These are phyloP conservation scores for Corynespora cassiicola DNA, from an alignment of 2,329 filamentous ascomycete species.

Conservation along the genomic window DNA sequence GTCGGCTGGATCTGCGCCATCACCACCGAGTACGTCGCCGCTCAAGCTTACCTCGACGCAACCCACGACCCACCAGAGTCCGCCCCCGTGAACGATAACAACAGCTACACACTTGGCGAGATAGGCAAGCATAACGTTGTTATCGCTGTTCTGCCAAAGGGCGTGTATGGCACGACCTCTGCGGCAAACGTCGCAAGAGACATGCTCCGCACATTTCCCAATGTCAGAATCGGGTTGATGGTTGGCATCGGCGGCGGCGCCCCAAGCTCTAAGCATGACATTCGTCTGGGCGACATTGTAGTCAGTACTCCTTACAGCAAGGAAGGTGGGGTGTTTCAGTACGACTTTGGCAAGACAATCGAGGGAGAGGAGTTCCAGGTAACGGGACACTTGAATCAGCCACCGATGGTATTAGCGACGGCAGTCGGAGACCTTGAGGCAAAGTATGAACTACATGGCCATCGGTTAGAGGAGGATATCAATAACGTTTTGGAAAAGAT, in stretches of 20 bases:
- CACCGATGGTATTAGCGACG: too few relatives aligned
- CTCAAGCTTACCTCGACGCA: conserved; percentile 3
- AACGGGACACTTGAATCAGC: too few relatives aligned
- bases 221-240: too few relatives aligned
- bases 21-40: conserved; percentile 5
- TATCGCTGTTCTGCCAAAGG: conserved; percentile 2
- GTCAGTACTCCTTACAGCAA: too few relatives aligned
- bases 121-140: conserved; percentile 5
- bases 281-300: conserved; percentile 7
- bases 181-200: conserved; percentile 5
- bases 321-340: too few relatives aligned
- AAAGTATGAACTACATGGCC: too few relatives aligned
- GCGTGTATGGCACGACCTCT: conserved; percentile 4
- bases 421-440: too few relatives aligned
- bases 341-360: too few relatives aligned
- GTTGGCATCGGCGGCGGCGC: conserved; percentile 13
- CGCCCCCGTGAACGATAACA: conserved; percentile 4
- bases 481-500: too few relatives aligned
- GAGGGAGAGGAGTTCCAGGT: too few relatives aligned
- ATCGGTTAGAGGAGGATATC: too few relatives aligned
- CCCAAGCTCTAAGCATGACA: conserved; percentile 15
- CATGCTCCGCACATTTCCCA: conserved; percentile 10
- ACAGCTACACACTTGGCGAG: conserved; percentile 8
- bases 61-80: conserved; percentile 1
- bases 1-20: conserved; percentile 6